A percentile compares a stretch with the other conserved stretches of the same genome.
Conservation (phyloP, 2,329 filamentous ascomycete species). For the Penicillium digitatum region DNA sequence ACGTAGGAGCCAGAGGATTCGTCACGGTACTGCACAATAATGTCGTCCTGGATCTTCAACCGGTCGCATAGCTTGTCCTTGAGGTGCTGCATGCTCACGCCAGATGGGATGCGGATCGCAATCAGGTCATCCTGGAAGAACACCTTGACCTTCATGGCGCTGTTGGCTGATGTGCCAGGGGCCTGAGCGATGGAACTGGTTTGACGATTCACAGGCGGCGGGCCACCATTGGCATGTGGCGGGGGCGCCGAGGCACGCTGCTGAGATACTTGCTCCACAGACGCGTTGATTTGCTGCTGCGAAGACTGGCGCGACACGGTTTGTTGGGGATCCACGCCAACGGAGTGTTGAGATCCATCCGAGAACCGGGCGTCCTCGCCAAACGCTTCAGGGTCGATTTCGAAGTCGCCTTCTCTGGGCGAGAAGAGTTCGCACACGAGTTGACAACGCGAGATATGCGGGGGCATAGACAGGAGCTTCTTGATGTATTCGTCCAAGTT, state of each 20-base stretch:
- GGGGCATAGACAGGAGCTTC: slow-evolving; percentile 75
- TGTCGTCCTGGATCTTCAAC: slow-evolving; percentile 70
- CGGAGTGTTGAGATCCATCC: slow-evolving; percentile 64
- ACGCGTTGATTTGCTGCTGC: slow-evolving; percentile 58
- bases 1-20: slow-evolving; percentile 72
- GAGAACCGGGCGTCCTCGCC: slow-evolving; percentile 72
- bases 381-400: slow-evolving; percentile 69
- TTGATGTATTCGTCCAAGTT: slow-evolving; percentile 96
- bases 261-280: slow-evolving; percentile 37
- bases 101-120: slow-evolving; percentile 78
- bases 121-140: slow-evolving; percentile 91
- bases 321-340: slow-evolving; percentile 58
- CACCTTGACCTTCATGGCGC: slow-evolving; percentile 86
- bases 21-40: slow-evolving; percentile 81
- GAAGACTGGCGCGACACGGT: slow-evolving; percentile 63
- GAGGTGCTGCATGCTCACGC: slow-evolving; percentile 73
- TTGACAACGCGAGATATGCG: slow-evolving; percentile 77
- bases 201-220: slow-evolving; percentile 46
- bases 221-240: slow-evolving; percentile 34
- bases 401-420: slow-evolving; percentile 85
- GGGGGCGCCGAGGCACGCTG: slow-evolving; percentile 37
- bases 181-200: slow-evolving; percentile 53
- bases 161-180: slow-evolving; percentile 37
- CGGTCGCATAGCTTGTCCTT: slow-evolving; percentile 81
- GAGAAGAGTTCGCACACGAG: slow-evolving; percentile 88